phyloP scores from a whole-genome alignment of 305 asterid genomes.

The Petunia hybrid region DNA sequence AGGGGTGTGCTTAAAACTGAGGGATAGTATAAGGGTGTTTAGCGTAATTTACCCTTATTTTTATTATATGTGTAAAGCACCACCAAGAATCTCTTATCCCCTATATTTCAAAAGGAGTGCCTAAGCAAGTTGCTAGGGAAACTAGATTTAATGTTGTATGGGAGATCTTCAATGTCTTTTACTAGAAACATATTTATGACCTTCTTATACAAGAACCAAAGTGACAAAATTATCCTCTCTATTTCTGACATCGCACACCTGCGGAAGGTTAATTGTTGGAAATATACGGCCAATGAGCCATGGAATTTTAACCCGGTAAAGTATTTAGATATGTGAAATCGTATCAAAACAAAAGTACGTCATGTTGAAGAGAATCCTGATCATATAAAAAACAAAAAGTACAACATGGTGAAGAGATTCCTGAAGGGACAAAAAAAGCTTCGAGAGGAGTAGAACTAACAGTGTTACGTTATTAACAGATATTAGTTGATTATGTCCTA shows the following conservation, averaged over 20 bases:
- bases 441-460: neutral
- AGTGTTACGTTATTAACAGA: neutral
- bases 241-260: neutral
- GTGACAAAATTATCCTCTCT: neutral
- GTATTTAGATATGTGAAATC: neutral
- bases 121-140: neutral
- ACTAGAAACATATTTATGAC: neutral
- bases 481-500: neutral
- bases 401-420: neutral
- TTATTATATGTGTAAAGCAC: neutral
- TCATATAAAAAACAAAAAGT: neutral
- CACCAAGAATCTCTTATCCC: neutral
- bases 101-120: neutral
- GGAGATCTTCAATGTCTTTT: neutral
- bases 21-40: too few species aligned
- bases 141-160: neutral
- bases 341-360: neutral
- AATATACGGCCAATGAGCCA: neutral
- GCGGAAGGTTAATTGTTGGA: neutral
- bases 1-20: too few species aligned
- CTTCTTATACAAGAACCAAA: neutral
- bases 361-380: neutral
- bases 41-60: neutral
- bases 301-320: neutral
- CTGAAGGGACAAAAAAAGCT: neutral